Conservation (phyloP, 345 rosid genomes). For the Populus tremula region DNA sequence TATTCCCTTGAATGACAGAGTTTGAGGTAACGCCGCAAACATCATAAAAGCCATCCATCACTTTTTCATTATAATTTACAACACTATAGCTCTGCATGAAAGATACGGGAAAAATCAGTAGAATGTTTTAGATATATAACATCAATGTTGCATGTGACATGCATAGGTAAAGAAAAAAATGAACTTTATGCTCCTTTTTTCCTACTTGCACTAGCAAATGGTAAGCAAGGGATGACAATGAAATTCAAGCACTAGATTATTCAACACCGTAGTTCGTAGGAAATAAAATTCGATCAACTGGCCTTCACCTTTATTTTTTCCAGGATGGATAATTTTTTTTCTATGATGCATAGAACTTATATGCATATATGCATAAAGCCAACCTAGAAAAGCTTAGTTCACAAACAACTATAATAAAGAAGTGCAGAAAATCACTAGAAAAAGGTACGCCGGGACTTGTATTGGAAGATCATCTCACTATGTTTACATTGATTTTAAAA, state of each 20-base stretch:
- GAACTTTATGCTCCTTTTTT: neutral
- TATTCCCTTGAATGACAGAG: slow-evolving; percentile 58
- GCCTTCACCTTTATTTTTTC: neutral
- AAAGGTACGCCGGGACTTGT: neutral
- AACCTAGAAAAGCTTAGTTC: neutral
- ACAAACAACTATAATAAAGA: neutral
- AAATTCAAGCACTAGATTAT: neutral
- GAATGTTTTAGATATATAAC: neutral
- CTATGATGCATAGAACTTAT: neutral
- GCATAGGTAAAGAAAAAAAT: neutral
- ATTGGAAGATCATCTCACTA: neutral
- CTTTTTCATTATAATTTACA: slow-evolving; percentile 76
- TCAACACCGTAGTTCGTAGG: neutral
- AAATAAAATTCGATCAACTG: neutral
- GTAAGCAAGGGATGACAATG: neutral
- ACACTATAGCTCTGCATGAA: slow-evolving; percentile 75
- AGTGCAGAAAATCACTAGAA: neutral
- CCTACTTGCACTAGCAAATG: neutral
- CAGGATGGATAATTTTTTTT: neutral
- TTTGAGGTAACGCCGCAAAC: slow-evolving; percentile 63
- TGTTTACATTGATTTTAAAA: neutral
- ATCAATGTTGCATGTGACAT: slow-evolving; percentile 8
- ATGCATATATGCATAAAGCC: neutral
- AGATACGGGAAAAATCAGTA: slow-evolving; percentile 1
- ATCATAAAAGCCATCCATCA: slow-evolving; percentile 87